Percentiles rank a stretch among this genome's conserved stretches.
phyloP scores from a whole-genome alignment of 805 yeast species.

The Pichia gijzeniarum region DNA sequence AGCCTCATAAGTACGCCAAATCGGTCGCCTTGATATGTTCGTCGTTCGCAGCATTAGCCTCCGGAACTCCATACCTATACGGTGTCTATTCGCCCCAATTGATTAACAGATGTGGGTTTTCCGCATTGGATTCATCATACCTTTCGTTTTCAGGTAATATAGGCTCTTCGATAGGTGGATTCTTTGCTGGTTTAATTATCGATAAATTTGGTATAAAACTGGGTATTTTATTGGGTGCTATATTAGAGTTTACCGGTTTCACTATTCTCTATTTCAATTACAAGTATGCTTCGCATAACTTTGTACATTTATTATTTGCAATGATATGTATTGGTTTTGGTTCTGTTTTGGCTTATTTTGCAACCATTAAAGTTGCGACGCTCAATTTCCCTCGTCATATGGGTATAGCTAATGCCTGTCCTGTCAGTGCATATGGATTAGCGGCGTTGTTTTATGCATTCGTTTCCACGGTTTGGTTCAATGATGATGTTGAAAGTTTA shows the following conservation, averaged over 20 bases:
- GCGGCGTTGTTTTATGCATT: slow-evolving; percentile 62
- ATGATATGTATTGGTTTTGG: slow-evolving; percentile 58
- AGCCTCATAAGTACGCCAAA: slow-evolving; percentile 3
- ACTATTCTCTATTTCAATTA: slow-evolving; percentile 44
- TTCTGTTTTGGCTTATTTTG: slow-evolving; percentile 52
- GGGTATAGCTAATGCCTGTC: slow-evolving; percentile 65
- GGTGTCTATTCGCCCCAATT: slow-evolving; percentile 75
- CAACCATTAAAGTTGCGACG: slow-evolving; percentile 51
- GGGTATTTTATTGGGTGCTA: slow-evolving; percentile 50
- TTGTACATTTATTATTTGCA: slow-evolving; percentile 40
- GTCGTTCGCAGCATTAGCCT: slow-evolving; percentile 50
- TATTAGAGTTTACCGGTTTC: slow-evolving; percentile 50
- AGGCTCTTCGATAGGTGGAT: slow-evolving; percentile 65
- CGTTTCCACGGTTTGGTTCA: slow-evolving; percentile 47
- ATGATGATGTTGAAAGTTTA: slow-evolving; percentile 47
- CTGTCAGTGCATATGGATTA: slow-evolving; percentile 64
- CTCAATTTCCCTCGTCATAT: slow-evolving; percentile 64
- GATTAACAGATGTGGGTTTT: slow-evolving; percentile 47
- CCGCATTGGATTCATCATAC: slow-evolving; percentile 56
- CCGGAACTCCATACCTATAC: slow-evolving; percentile 71
- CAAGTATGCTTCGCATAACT: slow-evolving; percentile 32
- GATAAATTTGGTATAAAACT: slow-evolving; percentile 52
- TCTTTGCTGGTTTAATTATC: slow-evolving; percentile 63
- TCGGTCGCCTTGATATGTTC: slow-evolving; percentile 18
- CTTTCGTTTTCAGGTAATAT: slow-evolving; percentile 55